Evolutionary conservation across 352 stramenopile genomes (phyloP), one percentile per base, ranked within the genome.

Genomic region (Globisporangium paddicum): DNA sequence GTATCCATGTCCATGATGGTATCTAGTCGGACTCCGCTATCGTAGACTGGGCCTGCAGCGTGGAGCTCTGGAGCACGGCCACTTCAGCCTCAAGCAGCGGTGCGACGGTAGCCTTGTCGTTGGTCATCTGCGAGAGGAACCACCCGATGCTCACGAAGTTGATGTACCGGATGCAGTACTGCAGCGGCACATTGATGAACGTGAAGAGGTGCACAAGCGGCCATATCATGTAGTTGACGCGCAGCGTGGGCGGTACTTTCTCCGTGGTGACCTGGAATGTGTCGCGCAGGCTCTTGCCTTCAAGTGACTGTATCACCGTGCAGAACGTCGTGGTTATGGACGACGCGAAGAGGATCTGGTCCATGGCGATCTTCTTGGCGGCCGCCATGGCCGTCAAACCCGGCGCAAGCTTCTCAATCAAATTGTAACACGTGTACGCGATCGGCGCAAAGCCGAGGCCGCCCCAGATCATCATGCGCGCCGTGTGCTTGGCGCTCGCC

Each of bases 371-470:
- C 50, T 81, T 83, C 62, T 75, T 66, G 45, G 53, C 64, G 28
- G 81, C 60, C 10, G 58, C 72, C 6, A 66, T 42, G 21, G 64
- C 63, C 25, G 62, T 56, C 7, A 50, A 62, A 18, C 63, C 69
- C 1, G 64, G 66, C 19, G 77, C 71, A 32, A 69, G 44, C 69
- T 58, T 57, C 58, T 97, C 90, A 26, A 98, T 78, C 30, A 90
- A 45, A 21, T 86, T 72, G 61, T 96, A 97, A 66, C 94, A 97
- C 52, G 82, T 94, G 69, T 98, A 86, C 73, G 93, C 94, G 63
- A 76, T 77, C 14, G 89, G 88, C 28, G 89, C 86, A 62, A 95
- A 86, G 38, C 96, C 72, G 16, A 93, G 55, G 11, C 93, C 81
- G 28, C 89, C 89, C 66, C 95, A 97, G 35, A 95, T 73, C 59